Conservation (phyloP, 805 yeast genomes). For the Sporopachydermia quercuum region DNA sequence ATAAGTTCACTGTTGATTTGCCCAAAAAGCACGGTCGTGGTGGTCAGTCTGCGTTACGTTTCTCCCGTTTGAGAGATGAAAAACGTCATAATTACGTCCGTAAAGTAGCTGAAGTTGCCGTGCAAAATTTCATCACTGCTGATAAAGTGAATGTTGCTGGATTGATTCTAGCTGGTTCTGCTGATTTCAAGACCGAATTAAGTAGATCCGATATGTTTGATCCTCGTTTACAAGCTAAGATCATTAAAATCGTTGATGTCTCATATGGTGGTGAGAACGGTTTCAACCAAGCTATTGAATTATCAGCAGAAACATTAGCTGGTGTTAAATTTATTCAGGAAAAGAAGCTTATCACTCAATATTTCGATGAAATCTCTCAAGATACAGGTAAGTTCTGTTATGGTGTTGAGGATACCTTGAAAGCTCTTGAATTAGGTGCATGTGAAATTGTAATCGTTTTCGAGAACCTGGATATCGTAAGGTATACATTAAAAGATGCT, state of each 20-base stretch:
- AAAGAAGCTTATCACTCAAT: constrained; percentile 80
- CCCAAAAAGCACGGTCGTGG: constrained; percentile 99
- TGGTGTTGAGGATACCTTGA: constrained; percentile 91
- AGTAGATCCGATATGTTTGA: constrained; percentile 90
- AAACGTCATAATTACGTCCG: constrained; percentile 97
- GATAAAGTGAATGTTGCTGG: constrained; percentile 94
- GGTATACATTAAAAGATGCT: constrained; percentile 72
- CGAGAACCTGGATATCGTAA: constrained; percentile 75
- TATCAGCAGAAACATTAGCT: constrained; percentile 91
- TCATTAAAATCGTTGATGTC: constrained; percentile 86
- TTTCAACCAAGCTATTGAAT: constrained; percentile 96
- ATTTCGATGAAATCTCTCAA: constrained; percentile 94
- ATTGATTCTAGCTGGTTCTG: constrained; percentile 94
- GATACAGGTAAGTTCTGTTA: constrained; percentile 97
- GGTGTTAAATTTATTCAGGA: constrained; percentile 97
- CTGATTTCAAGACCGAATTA: constrained; percentile 94
- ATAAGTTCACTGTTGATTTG: constrained; percentile 91
- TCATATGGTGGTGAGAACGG: constrained; percentile 99
- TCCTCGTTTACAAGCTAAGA: constrained; percentile 70
- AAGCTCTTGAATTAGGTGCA: constrained; percentile 94
- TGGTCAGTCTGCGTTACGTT: constrained; percentile 99
- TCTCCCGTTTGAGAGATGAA: constrained; percentile 96
- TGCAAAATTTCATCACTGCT: constrained; percentile 86
- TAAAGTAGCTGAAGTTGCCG: constrained; percentile 96
- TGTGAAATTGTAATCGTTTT: constrained; percentile 85